These are phyloP conservation scores for Phytophthora cactorum DNA, from an alignment of 352 stramenopile species.

Conservation along the genomic window DNA sequence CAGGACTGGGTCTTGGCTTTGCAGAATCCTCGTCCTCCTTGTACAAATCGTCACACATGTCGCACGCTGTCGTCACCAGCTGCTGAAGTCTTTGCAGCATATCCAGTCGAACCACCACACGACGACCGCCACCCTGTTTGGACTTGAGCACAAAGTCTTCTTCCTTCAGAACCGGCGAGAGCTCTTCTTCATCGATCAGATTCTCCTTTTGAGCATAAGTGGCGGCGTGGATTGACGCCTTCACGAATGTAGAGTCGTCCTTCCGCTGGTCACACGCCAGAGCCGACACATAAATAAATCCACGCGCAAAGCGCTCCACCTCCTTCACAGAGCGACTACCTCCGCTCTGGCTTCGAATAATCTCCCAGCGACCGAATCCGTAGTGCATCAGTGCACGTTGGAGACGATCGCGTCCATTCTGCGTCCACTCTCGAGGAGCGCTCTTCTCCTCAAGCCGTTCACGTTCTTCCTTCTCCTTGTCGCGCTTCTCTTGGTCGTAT, in stretches of 20 bases:
- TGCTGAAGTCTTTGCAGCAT: slow-evolving; percentile 84
- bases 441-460: slow-evolving; percentile 71
- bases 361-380: slow-evolving; percentile 87
- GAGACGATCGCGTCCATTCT: slow-evolving; percentile 84
- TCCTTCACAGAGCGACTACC: slow-evolving; percentile 86
- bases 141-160: slow-evolving; percentile 89
- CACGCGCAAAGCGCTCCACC: slow-evolving; percentile 82
- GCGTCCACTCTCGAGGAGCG: slow-evolving; percentile 83
- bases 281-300: slow-evolving; percentile 89
- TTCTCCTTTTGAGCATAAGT: slow-evolving; percentile 68
- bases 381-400: slow-evolving; percentile 91
- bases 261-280: slow-evolving; percentile 78
- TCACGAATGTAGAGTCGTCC: slow-evolving; percentile 86
- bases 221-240: slow-evolving; percentile 75
- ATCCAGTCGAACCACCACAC: slow-evolving; percentile 84
- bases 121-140: slow-evolving; percentile 84
- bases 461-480: slow-evolving; percentile 59
- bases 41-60: slow-evolving; percentile 66
- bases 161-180: slow-evolving; percentile 82
- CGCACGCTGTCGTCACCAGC: slow-evolving; percentile 63
- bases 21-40: slow-evolving; percentile 21
- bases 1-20: slow-evolving; percentile 36
- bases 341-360: slow-evolving; percentile 88
- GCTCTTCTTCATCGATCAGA: slow-evolving; percentile 77
- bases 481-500: slow-evolving; percentile 48